Percentiles rank a stretch among this genome's conserved stretches.
phyloP scores from a whole-genome alignment of 129 eudicot species.

The Flaveria ramosissima region DNA sequence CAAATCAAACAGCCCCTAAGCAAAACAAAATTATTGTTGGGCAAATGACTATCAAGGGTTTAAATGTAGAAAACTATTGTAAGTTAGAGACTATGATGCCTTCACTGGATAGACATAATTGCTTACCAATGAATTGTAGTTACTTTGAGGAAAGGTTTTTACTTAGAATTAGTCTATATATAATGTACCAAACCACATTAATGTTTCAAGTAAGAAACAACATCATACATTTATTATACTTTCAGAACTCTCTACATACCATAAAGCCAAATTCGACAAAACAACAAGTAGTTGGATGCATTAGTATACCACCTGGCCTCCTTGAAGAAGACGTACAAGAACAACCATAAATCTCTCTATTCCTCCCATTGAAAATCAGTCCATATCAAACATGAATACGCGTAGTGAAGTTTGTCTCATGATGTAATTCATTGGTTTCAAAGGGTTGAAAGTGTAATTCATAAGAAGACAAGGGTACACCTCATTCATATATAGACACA shows the following conservation, averaged over 20 bases:
- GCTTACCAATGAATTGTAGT: no score
- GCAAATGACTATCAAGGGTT: no score
- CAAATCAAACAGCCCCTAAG: no score
- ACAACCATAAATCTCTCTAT: background rate
- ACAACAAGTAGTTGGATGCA: slow-evolving; percentile 26
- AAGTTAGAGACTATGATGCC: no score
- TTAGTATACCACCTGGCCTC: slow-evolving; percentile 15
- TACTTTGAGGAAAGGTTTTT: no score
- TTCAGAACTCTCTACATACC: background rate
- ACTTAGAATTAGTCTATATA: background rate
- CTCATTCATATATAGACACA: slow-evolving; percentile 8
- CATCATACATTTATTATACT: slow-evolving; percentile 18
- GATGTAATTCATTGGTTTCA: slow-evolving; percentile 1
- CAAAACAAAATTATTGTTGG: no score
- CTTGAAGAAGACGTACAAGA: slow-evolving; percentile 20
- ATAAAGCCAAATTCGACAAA: slow-evolving; percentile 31
- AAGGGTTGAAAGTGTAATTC: slow-evolving; percentile 10
- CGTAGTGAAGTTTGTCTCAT: slow-evolving; percentile 16
- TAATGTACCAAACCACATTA: slow-evolving; percentile 14
- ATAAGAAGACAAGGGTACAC: slow-evolving; percentile 1
- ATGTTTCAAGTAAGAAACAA: background rate
- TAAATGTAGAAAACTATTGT: no score
- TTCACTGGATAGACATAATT: no score
- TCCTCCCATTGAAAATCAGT: background rate
- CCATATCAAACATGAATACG: slow-evolving; percentile 21